phyloP scores from a whole-genome alignment of 2,329 filamentous ascomycete genomes.

The Fusarium sp. region DNA sequence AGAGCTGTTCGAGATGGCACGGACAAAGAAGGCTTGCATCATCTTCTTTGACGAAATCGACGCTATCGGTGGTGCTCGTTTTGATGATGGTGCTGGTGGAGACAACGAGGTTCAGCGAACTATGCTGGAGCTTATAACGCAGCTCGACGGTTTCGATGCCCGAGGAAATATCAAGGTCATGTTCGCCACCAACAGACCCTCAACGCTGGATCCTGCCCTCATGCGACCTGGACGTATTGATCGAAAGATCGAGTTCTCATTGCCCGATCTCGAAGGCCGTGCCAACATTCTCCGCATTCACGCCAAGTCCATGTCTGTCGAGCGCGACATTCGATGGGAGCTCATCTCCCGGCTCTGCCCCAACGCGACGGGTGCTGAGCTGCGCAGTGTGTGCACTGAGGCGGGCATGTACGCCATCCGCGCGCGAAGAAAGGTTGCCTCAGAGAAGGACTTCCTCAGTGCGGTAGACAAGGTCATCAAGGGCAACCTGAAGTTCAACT shows the following conservation, averaged over 20 bases:
- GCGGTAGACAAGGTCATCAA: conserved; percentile 99
- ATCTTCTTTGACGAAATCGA: conserved; percentile 99
- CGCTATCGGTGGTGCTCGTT: conserved; percentile 94
- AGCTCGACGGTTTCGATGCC: conserved; percentile 96
- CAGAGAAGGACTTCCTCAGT: conserved; percentile 98
- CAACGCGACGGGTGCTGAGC: conserved; percentile 95
- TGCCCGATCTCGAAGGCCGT: conserved; percentile 96
- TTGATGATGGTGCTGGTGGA: conserved; percentile 95
- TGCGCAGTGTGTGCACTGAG: conserved; percentile 97
- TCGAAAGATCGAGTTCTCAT: conserved; percentile 98
- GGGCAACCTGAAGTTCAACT: conserved; percentile 99
- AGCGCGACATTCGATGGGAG: conserved; percentile 99
- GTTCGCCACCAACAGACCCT: conserved; percentile 98
- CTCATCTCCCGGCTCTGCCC: conserved; percentile 97
- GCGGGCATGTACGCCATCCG: conserved; percentile 99
- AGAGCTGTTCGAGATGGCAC: conserved; percentile 98
- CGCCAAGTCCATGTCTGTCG: conserved; percentile 99
- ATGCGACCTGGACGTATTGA: conserved; percentile 99
- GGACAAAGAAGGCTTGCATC: conserved; percentile 99
- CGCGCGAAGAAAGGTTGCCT: conserved; percentile 94
- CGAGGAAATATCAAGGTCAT: conserved; percentile 99
- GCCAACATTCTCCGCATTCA: conserved; percentile 98
- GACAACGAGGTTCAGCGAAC: conserved; percentile 98
- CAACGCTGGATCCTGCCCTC: conserved; percentile 94
- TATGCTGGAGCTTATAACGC: conserved; percentile 97